A percentile compares a stretch with the other conserved stretches of the same genome.
Conservation (phyloP, 2,329 filamentous ascomycete genomes). For the Orbilia blumenaviensis region DNA sequence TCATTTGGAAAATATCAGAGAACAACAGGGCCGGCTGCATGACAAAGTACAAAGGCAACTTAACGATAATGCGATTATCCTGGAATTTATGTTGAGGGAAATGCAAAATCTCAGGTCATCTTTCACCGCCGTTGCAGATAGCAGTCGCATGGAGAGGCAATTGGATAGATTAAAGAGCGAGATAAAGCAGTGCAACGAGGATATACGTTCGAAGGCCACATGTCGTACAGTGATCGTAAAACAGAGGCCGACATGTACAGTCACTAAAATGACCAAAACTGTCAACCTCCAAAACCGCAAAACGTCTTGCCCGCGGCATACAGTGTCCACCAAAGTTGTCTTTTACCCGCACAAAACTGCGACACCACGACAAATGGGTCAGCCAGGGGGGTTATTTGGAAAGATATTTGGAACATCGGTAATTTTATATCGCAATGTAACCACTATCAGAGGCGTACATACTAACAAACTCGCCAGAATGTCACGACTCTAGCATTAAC, state of each 20-base stretch:
- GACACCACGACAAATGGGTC: neutral
- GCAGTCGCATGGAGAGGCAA: conserved; percentile 19
- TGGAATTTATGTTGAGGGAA: conserved; percentile 33
- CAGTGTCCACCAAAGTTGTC: conserved; percentile 13
- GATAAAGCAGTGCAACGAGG: conserved; percentile 16
- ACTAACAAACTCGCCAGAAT: neutral
- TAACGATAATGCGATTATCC: conserved; percentile 17
- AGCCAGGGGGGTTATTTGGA: neutral
- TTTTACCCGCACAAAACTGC: neutral
- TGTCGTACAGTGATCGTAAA: conserved; percentile 9
- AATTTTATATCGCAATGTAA: neutral
- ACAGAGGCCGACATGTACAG: conserved; percentile 6
- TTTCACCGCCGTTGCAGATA: conserved; percentile 13
- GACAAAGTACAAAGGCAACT: conserved; percentile 38
- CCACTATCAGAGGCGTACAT: neutral
- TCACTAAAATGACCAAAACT: conserved; percentile 38
- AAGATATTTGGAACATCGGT: neutral
- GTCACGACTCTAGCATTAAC: neutral
- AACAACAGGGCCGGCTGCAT: conserved; percentile 15
- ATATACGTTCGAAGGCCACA: neutral
- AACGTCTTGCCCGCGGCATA: neutral
- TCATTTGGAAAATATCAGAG: conserved; percentile 37
- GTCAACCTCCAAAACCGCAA: conserved; percentile 6
- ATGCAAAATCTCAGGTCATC: conserved; percentile 11
- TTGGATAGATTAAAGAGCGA: conserved; percentile 22